Base-by-base conservation (phyloP, 768 basidiomycete species). In the Tulasnella sp. region DNA sequence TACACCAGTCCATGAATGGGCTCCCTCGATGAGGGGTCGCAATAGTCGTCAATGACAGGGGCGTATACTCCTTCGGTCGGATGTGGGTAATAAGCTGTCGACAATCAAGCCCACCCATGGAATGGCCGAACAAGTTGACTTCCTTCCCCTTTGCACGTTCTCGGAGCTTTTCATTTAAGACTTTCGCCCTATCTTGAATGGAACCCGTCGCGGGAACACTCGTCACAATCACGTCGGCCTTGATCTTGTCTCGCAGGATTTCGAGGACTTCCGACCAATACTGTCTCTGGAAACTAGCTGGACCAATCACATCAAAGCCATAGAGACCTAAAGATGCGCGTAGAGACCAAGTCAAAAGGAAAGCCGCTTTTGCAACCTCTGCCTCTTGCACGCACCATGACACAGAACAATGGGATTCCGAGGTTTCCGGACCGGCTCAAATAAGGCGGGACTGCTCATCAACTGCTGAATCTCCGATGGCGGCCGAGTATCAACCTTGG, bases 1-100 rank as follows among this genome's bases (percentile, higher is more conserved):
- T 87, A 84, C 97, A 99, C 97, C 97, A 99, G 82, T 97, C 94
- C 97, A 99, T 99, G 83, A 99, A 99, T 0, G 97, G 96, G 79
- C 93, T 94, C 40, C 97, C 97, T 22, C 94, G 88, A 82, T 99
- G 97, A 19, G 97, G 97, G 0, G 97, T 99, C 34, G 91, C 90
- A 79, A 99, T 88, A 29, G 91, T 93, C 0, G 93, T 98, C 77
- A 99, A 84, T 8, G 94, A 96, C 38, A 95, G 83, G 0, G 97
- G 96, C 1, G 87, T 87, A 83, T 99, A 99, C 71, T 91, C 90
- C 12, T 84, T 86, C 0, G 97, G 95, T 78, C 88, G 88, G 79
- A 96, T 86, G 82, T 92, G 92, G 1, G 93, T 89, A 77, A 99
- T 96, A 22, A 99, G 86, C 81, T 98, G 90, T 71, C 97, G 89